Percentiles rank a stretch among this genome's conserved stretches.
These are phyloP conservation scores for Hanseniaspora clermontiae DNA, from an alignment of 805 yeast genomes.

Conservation along the genomic window DNA sequence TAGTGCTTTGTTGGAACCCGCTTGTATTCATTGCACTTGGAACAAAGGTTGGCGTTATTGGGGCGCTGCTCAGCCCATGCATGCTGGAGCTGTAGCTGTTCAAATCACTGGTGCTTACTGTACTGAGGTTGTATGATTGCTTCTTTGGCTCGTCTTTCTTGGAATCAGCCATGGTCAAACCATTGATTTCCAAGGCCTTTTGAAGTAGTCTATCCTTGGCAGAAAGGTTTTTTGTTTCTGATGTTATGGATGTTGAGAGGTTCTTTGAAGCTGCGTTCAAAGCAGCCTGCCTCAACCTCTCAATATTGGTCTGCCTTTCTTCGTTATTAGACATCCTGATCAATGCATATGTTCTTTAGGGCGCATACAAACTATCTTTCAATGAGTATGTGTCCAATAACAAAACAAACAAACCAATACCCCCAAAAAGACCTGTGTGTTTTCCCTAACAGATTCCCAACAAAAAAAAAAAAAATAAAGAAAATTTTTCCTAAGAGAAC, in stretches of 20 bases:
- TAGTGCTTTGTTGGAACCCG: not conserved
- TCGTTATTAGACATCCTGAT: not conserved
- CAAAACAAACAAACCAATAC: not conserved
- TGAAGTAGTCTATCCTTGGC: constrained; percentile 4
- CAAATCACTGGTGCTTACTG: not conserved
- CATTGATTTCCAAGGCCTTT: constrained; percentile 9
- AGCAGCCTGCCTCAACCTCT: constrained; percentile 33
- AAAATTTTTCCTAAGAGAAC: too few relatives aligned
- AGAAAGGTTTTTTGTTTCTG: not conserved
- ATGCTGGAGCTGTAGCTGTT: not conserved
- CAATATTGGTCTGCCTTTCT: constrained; percentile 1
- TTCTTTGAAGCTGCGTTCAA: constrained; percentile 43
- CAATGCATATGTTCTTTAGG: not conserved
- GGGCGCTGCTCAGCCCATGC: not conserved
- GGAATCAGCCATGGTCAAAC: not conserved
- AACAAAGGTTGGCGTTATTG: not conserved
- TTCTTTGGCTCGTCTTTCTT: constrained; percentile 4
- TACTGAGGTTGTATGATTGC: not conserved
- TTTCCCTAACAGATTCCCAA: too few relatives aligned
- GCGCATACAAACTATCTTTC: not conserved
- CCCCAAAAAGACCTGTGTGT: too few relatives aligned
- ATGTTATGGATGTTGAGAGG: not conserved
- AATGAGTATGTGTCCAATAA: not conserved
- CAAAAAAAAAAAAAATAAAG: too few relatives aligned
- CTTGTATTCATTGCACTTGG: not conserved